Evolutionary conservation across 2,329 filamentous ascomycete genomes (phyloP).

Genomic region (Sporothrix brunneoviolacea): DNA sequence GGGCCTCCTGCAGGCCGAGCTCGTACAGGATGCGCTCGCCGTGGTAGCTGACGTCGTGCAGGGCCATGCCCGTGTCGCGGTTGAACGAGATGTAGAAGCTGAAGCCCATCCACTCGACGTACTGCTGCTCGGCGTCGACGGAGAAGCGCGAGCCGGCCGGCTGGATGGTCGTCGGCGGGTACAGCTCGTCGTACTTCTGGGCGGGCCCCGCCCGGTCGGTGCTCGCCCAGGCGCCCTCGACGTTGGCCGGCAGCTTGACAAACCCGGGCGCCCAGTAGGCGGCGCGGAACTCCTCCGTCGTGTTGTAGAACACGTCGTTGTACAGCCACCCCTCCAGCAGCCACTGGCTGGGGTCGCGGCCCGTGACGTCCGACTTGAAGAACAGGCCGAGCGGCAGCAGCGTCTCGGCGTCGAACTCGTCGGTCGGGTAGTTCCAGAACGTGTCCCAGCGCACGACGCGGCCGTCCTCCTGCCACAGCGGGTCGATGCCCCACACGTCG

Average conservation of each 20-base stretch:
- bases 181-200: slow-evolving; percentile 29
- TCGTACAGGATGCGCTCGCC: slow-evolving; percentile 51
- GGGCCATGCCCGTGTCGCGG: slow-evolving; percentile 39
- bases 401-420: slow-evolving; percentile 35
- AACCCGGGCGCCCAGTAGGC: slow-evolving; percentile 39
- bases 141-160: slow-evolving; percentile 34
- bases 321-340: slow-evolving; percentile 46
- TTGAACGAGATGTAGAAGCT: slow-evolving; percentile 45
- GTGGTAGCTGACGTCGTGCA: slow-evolving; percentile 48
- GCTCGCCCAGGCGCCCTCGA: slow-evolving; percentile 41
- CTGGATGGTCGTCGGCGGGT: slow-evolving; percentile 32
- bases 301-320: slow-evolving; percentile 45
- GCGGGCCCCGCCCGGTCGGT: slow-evolving; percentile 34
- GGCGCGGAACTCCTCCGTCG: slow-evolving; percentile 39
- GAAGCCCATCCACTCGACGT: slow-evolving; percentile 46
- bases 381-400: slow-evolving; percentile 40
- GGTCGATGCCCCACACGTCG: slow-evolving; percentile 35
- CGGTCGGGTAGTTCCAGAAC: slow-evolving; percentile 34
- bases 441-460: slow-evolving; percentile 41
- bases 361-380: slow-evolving; percentile 41
- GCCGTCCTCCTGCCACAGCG: slow-evolving; percentile 34
- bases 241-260: slow-evolving; percentile 39
- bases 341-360: slow-evolving; percentile 45
- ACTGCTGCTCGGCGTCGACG: slow-evolving; percentile 36
- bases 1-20: slow-evolving; percentile 47